phyloP scores from a whole-genome alignment of 202 grass and related monocot genomes.

The Thinopyrum obtusiflorum region DNA sequence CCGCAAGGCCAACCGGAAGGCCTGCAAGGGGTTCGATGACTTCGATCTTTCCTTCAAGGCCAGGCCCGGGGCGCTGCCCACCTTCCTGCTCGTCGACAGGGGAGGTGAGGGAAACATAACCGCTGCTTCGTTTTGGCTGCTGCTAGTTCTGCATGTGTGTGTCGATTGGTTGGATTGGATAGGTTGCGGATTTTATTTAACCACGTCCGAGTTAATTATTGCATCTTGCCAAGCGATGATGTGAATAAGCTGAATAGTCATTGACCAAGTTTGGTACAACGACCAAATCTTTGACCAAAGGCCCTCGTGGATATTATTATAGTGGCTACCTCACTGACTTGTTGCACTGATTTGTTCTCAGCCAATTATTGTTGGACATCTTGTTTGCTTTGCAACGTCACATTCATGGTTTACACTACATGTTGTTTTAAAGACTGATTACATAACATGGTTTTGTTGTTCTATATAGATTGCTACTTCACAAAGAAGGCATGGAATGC shows the following conservation, averaged over 20 bases:
- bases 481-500: conserved; percentile 84
- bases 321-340: conserved; percentile 8
- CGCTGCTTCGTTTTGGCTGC: background rate
- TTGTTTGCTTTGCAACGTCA: background rate
- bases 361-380: background rate
- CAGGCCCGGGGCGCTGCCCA: conserved; percentile 72
- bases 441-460: background rate
- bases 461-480: conserved; percentile 67
- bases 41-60: conserved; percentile 80
- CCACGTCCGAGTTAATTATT: conserved; percentile 14
- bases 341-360: conserved; percentile 17
- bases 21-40: conserved; percentile 73
- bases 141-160: background rate
- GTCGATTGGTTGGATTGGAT: background rate
- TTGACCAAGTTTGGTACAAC: conserved; percentile 17
- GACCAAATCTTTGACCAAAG: conserved; percentile 4
- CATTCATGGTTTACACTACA: background rate
- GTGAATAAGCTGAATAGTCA: background rate
- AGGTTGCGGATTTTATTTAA: conserved; percentile 1
- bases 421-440: background rate
- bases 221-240: background rate
- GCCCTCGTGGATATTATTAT: background rate
- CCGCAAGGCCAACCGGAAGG: conserved; percentile 74
- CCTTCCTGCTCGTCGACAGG: conserved; percentile 80
- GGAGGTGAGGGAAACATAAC: conserved; percentile 56